Evolutionary conservation across 257 asterid genomes (phyloP).

Genomic region (Salvia hispanica): DNA sequence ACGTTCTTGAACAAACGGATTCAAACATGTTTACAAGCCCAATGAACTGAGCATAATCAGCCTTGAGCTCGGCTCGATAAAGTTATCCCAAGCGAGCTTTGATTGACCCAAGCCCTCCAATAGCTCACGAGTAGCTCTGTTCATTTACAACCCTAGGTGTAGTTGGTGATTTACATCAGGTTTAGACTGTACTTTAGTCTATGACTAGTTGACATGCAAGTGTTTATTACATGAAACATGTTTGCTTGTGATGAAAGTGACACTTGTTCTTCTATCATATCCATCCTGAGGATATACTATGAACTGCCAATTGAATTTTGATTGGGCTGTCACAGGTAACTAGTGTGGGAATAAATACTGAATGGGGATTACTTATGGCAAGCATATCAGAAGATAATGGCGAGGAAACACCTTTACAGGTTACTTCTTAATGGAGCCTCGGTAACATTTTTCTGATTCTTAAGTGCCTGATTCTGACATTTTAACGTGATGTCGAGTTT

Average conservation of each 20-base stretch:
- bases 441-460: slow-evolving; percentile 16
- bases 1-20: too few species aligned
- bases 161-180: background rate
- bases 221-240: background rate
- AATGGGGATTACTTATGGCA: slow-evolving; percentile 98
- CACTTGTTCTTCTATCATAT: slow-evolving; percentile 3
- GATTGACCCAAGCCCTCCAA: too few species aligned
- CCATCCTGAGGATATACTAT: slow-evolving; percentile 4
- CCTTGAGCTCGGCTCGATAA: too few species aligned
- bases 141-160: too few species aligned
- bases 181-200: background rate
- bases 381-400: slow-evolving; percentile 97
- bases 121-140: too few species aligned
- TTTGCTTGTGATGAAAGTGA: slow-evolving; percentile 16
- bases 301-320: slow-evolving; percentile 10
- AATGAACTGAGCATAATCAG: too few species aligned
- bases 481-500: slow-evolving; percentile 31
- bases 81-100: too few species aligned
- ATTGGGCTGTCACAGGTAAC: slow-evolving; percentile 58
- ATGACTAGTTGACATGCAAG: background rate
- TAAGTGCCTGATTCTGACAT: slow-evolving; percentile 25
- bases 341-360: slow-evolving; percentile 86
- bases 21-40: too few species aligned
- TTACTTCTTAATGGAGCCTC: slow-evolving; percentile 30
- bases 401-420: slow-evolving; percentile 99